Base-by-base conservation (phyloP, 768 basidiomycete species). In the Kwoniella dendrophila region DNA sequence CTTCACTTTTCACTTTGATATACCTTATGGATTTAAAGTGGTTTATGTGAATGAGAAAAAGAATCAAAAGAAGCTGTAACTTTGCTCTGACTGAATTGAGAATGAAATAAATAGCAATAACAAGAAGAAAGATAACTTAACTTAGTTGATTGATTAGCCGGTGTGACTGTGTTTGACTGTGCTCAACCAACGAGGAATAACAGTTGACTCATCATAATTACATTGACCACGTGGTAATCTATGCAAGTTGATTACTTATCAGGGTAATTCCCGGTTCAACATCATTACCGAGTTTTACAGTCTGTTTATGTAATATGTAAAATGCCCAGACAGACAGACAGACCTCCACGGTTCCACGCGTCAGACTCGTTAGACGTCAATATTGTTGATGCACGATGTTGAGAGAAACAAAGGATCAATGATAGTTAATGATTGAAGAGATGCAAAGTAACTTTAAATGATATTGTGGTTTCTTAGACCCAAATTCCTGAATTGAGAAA, bases 221-320 rank as follows among this genome's bases (percentile, higher is more conserved):
- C 26, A n/a, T 14, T 27, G 47, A 27, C 22, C 47, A 48, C 32
- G 22, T 51, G 49, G 22, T 8, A 14, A 51, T 5, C 16, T 34
- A 14, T n/a, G 16, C 20, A 0, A n/a, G 2, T 5, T 33, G 16
- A 43, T 58, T 58, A 24, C 56, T 47, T 50, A 58, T 50, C 44
- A 36, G n/a, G 47, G 56, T 50, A 58, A 58, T 40, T 26, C 1
- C 56, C 56, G 56, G 56, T 20, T n/a, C 32, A n/a, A 10, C 3
- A 30, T 18, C 24, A 33, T 48, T 54, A 24, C 53, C 56, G 45
- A 47, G 29, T 22, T 12, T 3, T 1, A 20, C 33, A 55, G 6
- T n/a, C n/a, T 36, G 49, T 33, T 51, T 51, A 51, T 51, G 49
- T 51, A 51, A 51, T 33, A 2, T n/a, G 14, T 3, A 10, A 5